phyloP scores from a whole-genome alignment of 23 red algal species.

The Cyanidioschyzon merolae region DNA sequence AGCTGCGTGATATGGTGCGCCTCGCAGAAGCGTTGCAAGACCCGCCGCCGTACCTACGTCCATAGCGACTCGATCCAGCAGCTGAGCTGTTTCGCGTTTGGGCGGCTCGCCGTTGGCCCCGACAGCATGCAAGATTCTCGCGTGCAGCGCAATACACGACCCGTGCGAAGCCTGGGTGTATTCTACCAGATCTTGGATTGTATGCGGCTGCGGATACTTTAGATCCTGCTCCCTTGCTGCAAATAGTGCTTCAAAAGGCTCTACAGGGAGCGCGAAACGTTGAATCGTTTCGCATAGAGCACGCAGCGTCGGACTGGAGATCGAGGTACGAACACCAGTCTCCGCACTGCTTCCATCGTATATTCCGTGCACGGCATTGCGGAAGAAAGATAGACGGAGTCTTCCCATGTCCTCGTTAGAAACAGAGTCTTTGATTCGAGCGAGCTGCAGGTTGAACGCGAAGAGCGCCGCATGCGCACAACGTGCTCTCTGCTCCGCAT shows the following conservation, averaged over 20 bases:
- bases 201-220: not conserved
- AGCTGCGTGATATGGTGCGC: not conserved
- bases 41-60: not conserved
- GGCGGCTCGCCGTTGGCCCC: not conserved
- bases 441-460: conserved; percentile 9
- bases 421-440: conserved; percentile 9
- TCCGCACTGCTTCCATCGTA: not conserved
- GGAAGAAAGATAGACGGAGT: not conserved
- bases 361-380: not conserved
- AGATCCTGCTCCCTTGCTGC: not conserved
- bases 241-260: not conserved
- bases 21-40: not conserved
- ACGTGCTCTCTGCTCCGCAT: not conserved
- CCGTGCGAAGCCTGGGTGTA: not conserved
- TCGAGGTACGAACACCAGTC: not conserved
- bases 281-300: not conserved
- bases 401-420: conserved; percentile 9
- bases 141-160: not conserved
- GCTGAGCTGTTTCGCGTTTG: not conserved
- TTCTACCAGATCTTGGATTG: not conserved
- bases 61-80: not conserved
- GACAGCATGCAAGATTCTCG: not conserved
- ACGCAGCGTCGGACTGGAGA: conserved; percentile 7
- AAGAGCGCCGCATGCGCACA: not conserved
- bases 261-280: not conserved